A percentile compares a stretch with the other conserved stretches of the same genome.
These are phyloP conservation scores for Daldinia caldariorum DNA, from an alignment of 495 filamentous ascomycete genomes.

Conservation along the genomic window DNA sequence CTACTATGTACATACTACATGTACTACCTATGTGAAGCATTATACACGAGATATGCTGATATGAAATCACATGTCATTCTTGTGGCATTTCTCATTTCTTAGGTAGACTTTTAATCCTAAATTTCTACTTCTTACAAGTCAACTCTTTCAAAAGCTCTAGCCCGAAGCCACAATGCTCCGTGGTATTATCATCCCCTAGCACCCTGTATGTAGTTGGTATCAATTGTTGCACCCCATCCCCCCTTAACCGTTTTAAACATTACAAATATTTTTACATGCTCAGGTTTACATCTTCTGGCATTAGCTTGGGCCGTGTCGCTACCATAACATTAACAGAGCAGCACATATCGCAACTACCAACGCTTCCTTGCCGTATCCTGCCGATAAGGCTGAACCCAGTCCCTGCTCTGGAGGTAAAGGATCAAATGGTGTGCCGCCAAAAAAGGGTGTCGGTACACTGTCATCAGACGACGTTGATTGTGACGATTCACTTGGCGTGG, in stretches of 20 bases:
- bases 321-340: constrained; percentile 27
- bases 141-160: neutral
- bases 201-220: constrained; percentile 13
- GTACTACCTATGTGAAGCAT: too few relatives aligned
- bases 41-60: too few relatives aligned
- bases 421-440: constrained; percentile 38
- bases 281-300: constrained; percentile 18
- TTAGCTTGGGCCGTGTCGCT: constrained; percentile 3
- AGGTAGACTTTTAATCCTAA: neutral
- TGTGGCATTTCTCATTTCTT: constrained; percentile 26
- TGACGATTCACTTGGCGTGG: constrained; percentile 14
- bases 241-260: constrained; percentile 30
- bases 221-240: neutral
- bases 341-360: constrained; percentile 23
- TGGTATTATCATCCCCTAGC: constrained; percentile 1
- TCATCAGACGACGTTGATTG: constrained; percentile 33
- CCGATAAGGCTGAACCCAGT: constrained; percentile 1
- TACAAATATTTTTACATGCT: constrained; percentile 25
- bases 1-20: too few relatives aligned
- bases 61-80: neutral
- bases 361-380: constrained; percentile 14
- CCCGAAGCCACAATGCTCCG: constrained; percentile 6
- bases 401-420: constrained; percentile 25
- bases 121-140: constrained; percentile 16
- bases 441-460: constrained; percentile 28